A percentile compares a stretch with the other conserved stretches of the same genome.
Conservation (phyloP, 129 eudicot genomes). For the Chrysanthemum lavandulifolium region DNA sequence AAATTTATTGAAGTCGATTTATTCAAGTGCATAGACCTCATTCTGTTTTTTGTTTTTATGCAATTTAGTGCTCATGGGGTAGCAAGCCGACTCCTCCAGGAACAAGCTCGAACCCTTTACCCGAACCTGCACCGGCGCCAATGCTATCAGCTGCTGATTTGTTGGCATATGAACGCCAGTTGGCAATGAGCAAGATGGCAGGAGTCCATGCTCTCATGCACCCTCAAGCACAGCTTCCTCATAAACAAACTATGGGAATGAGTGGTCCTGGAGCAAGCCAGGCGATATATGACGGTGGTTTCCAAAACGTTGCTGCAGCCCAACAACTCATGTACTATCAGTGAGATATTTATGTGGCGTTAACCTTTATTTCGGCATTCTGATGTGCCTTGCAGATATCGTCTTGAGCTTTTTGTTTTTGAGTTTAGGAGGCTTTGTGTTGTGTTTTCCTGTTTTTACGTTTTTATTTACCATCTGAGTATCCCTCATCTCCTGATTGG, state of each 20-base stretch:
- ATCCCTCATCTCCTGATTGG: neutral
- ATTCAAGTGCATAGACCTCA: neutral
- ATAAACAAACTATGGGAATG: slow-evolving; percentile 68
- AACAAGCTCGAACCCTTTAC: slow-evolving; percentile 81
- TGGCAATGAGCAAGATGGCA: slow-evolving; percentile 76
- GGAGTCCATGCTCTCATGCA: slow-evolving; percentile 52
- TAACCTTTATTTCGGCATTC: neutral
- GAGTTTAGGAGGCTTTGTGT: slow-evolving; percentile 26
- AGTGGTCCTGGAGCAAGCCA: slow-evolving; percentile 83
- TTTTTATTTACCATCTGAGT: neutral
- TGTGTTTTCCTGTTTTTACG: neutral
- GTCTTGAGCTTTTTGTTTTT: slow-evolving; percentile 11
- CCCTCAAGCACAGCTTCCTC: slow-evolving; percentile 58
- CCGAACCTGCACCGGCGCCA: slow-evolving; percentile 62
- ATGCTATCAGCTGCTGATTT: slow-evolving; percentile 62
- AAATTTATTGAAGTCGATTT: neutral
- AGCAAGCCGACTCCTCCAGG: slow-evolving; percentile 94
- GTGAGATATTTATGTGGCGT: slow-evolving; percentile 30
- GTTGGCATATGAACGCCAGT: slow-evolving; percentile 66
- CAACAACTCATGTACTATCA: slow-evolving; percentile 93
- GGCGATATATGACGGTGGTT: slow-evolving; percentile 89
- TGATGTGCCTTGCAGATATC: slow-evolving; percentile 33
- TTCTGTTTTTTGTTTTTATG: neutral
- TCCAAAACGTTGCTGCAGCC: slow-evolving; percentile 73
- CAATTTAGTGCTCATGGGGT: slow-evolving; percentile 86